A percentile compares a stretch with the other conserved stretches of the same genome.
Conservation (phyloP, 345 rosid genomes). For the Salix udensis region DNA sequence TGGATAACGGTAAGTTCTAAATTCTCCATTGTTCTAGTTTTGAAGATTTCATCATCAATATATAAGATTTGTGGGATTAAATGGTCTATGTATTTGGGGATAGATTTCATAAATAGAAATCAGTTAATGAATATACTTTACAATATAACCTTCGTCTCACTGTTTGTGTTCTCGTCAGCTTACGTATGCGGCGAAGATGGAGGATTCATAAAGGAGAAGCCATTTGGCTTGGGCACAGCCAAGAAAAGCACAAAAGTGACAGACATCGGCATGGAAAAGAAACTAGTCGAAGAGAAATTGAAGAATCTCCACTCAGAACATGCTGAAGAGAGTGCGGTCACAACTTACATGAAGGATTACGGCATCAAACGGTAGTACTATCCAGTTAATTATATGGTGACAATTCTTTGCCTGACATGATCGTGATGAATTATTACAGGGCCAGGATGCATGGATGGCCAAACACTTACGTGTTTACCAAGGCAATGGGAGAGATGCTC, state of each 20-base stretch:
- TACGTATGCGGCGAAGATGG: slow-evolving; percentile 44
- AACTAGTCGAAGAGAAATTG: slow-evolving; percentile 39
- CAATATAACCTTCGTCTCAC: too few species aligned
- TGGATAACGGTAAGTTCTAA: too few species aligned
- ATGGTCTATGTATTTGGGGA: too few species aligned
- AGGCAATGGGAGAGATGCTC: slow-evolving; percentile 26
- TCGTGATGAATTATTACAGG: not conserved
- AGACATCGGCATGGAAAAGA: slow-evolving; percentile 43
- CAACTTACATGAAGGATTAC: slow-evolving; percentile 48
- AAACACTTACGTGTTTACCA: slow-evolving; percentile 22
- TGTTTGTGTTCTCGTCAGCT: not conserved
- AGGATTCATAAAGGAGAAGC: slow-evolving; percentile 43
- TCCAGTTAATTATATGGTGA: too few species aligned
- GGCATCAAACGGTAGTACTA: slow-evolving; percentile 54
- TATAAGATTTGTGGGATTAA: too few species aligned
- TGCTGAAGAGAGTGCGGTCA: slow-evolving; percentile 35
- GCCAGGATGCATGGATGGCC: slow-evolving; percentile 21
- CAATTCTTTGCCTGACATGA: too few species aligned
- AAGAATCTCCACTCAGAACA: slow-evolving; percentile 33
- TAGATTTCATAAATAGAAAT: too few species aligned
- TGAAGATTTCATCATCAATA: too few species aligned
- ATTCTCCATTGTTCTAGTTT: too few species aligned
- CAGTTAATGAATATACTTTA: too few species aligned
- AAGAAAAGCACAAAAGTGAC: slow-evolving; percentile 43
- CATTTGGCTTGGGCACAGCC: slow-evolving; percentile 47